Base-by-base conservation (phyloP, 2,329 filamentous ascomycete species). In the Talaromyces sp. region DNA sequence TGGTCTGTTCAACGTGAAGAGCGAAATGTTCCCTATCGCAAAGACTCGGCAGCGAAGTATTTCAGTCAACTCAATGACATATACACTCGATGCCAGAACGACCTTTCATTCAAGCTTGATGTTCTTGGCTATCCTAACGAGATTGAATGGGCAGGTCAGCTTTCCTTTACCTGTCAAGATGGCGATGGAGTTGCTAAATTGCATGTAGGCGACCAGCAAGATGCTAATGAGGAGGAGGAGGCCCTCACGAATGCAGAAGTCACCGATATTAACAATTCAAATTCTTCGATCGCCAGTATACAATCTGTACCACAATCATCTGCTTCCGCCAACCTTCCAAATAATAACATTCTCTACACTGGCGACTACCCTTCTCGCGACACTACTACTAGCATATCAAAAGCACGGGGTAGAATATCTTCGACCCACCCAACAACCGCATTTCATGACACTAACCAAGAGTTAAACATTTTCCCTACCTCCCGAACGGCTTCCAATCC, bases 1-100 rank as follows among this genome's bases (percentile, higher is more conserved):
- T 72, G 70, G 70, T 54, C 58, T 31, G 69, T 68, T 31, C 25
- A 47, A 19, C 19, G 29, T 31, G 54, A 40, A 40, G 61, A 45
- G 19, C 45, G 43, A 53, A 65, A 40, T 45, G 53, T 27, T 27
- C 59, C 61, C 63, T 68, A 36, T 67, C 70, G 15, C 60, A 64
- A 13, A 67, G 68, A 64, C 10, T 11, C 45, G 2, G 45, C 45
- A 13, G 45, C 45, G 15, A 47, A 15, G 13, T 47, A 47, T 47
- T 47, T 47, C 19, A 15, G 45, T 25, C 45, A 47, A 8, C 45
- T 47, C 45, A 47, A 47, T 47, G 19, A 25, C 45, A 25, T 47
- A 25, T 47, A 47, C 45, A 5, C 11, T 15, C 45, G 11, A 47
- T 47, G 45, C 19, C 45, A 47, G 19, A 25, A 47, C 19, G 45